Conservation (phyloP, 257 asterid species). For the Coffea eugenioides region DNA sequence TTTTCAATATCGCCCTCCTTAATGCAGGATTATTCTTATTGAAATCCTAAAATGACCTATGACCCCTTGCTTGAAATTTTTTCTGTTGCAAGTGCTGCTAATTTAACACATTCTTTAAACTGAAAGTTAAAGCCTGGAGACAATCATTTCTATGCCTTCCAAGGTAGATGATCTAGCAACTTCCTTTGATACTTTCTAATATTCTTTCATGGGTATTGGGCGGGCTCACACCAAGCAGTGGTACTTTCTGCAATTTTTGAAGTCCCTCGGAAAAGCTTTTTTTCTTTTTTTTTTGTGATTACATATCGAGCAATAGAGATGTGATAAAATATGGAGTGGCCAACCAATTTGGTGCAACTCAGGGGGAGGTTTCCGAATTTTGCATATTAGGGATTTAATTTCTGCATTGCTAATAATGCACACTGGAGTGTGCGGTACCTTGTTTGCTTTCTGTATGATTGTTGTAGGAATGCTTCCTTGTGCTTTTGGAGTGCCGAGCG, state of each 20-base stretch:
- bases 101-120: neutral
- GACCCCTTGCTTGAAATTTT: neutral
- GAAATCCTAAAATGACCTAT: neutral
- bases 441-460: neutral
- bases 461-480: constrained; percentile 2
- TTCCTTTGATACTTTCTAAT: neutral
- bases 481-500: neutral
- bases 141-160: neutral
- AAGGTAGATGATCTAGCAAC: neutral
- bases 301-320: neutral
- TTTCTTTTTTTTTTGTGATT: neutral
- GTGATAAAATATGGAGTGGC: too few species aligned
- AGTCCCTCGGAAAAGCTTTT: neutral
- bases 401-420: constrained; percentile 10
- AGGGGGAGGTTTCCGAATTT: neutral
- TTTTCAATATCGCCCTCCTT: neutral
- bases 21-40: too few species aligned
- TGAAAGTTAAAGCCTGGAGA: neutral
- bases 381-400: neutral
- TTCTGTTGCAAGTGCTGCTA: neutral
- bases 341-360: neutral
- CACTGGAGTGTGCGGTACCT: neutral
- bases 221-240: neutral
- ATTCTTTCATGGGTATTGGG: neutral
- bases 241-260: neutral